Percentiles rank a stretch among this genome's conserved stretches.
phyloP scores from a whole-genome alignment of 192 early-diverging fungal species.

The Rhizophagus clarus region DNA sequence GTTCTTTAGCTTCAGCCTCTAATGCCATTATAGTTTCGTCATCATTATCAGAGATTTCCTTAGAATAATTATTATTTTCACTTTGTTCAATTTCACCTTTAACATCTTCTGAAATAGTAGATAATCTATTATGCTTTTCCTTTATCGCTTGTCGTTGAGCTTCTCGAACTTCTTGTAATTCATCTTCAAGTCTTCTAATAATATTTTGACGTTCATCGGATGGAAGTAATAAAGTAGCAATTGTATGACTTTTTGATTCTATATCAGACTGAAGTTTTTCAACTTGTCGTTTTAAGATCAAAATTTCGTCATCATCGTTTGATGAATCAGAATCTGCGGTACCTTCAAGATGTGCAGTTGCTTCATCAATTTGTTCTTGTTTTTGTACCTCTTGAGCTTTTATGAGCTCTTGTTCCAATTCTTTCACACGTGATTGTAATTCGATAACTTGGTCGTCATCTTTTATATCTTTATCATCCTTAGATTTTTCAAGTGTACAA shows the following conservation, averaged over 20 bases:
- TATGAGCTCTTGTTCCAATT: conserved; percentile 4
- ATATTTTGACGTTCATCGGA: conserved; percentile 5
- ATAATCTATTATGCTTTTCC: neutral
- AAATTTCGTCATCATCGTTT: neutral
- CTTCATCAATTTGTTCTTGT: conserved; percentile 3
- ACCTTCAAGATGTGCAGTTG: conserved; percentile 16
- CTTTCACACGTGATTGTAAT: conserved; percentile 5
- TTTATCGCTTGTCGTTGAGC: neutral
- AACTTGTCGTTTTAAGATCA: neutral
- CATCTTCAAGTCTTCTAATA: neutral
- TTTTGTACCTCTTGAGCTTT: neutral
- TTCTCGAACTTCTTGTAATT: conserved; percentile 21
- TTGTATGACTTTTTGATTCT: conserved; percentile 22
- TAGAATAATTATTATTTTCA: too few relatives aligned
- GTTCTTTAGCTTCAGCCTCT: conserved; percentile 13
- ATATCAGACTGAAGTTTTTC: conserved; percentile 18
- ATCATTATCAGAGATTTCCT: too few relatives aligned
- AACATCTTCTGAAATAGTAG: neutral
- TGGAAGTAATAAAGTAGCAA: conserved; percentile 23
- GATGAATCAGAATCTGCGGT: neutral
- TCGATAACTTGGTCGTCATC: neutral
- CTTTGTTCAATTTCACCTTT: too few relatives aligned
- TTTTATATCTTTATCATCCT: neutral
- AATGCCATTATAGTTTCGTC: neutral
- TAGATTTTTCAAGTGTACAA: neutral